These are phyloP conservation scores for Sisymbrium altissimum DNA, from an alignment of 345 rosid genomes.

Conservation along the genomic window DNA sequence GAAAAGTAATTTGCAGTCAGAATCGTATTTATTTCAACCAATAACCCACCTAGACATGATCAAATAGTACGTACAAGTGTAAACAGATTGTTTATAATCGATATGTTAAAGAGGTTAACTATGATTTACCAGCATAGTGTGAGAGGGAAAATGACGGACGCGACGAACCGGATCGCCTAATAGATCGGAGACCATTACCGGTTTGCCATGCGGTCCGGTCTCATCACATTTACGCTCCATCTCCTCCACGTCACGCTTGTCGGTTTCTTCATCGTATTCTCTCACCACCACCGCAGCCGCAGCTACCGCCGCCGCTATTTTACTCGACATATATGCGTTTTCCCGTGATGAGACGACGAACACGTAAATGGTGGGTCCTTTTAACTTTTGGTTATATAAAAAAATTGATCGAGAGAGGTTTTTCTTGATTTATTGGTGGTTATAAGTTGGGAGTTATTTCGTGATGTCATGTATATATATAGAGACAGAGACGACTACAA, in stretches of 20 bases:
- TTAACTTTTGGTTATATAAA: background rate
- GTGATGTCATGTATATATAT: constrained; percentile 32
- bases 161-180: constrained; percentile 74
- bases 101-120: background rate
- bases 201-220: constrained; percentile 47
- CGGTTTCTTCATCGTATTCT: constrained; percentile 54
- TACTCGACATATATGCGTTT: constrained; percentile 23
- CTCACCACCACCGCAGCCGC: constrained; percentile 42
- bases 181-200: constrained; percentile 63
- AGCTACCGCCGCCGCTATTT: constrained; percentile 8
- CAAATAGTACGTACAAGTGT: background rate
- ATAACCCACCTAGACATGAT: background rate
- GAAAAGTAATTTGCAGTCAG: background rate
- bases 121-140: constrained; percentile 52
- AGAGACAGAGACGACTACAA: background rate
- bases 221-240: constrained; percentile 58
- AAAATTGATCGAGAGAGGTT: background rate
- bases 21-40: background rate
- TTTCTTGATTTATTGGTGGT: constrained; percentile 15
- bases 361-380: background rate
- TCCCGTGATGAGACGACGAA: background rate
- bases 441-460: background rate
- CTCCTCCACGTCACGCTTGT: constrained; percentile 59
- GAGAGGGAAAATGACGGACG: constrained; percentile 58
- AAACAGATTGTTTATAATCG: background rate